phyloP scores from a whole-genome alignment of 768 basidiomycete species.

The Plicaturopsis crispa region DNA sequence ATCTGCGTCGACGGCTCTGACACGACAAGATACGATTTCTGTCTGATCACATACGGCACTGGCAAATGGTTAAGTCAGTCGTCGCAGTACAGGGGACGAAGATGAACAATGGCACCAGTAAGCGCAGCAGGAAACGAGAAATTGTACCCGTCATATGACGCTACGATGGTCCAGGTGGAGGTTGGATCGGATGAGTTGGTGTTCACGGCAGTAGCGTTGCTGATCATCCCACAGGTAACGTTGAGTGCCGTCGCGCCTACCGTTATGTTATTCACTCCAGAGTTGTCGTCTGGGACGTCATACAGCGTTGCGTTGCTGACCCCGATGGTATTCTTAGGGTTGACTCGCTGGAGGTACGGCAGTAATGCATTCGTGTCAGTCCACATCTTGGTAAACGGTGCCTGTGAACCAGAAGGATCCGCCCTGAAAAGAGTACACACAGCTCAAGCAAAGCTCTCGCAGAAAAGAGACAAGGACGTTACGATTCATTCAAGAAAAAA shows the following conservation, averaged over 20 bases:
- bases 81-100: not conserved
- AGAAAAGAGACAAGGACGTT: too few relatives aligned
- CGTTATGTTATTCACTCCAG: constrained; percentile 3
- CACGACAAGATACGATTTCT: too few relatives aligned
- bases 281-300: constrained; percentile 8
- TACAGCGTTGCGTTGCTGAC: constrained; percentile 10
- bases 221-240: constrained; percentile 8
- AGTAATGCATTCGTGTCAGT: not conserved
- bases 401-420: too few relatives aligned
- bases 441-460: too few relatives aligned
- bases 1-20: too few relatives aligned
- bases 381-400: too few relatives aligned
- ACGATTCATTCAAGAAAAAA: too few relatives aligned
- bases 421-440: too few relatives aligned
- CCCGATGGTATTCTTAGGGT: constrained; percentile 4
- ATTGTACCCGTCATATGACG: not conserved
- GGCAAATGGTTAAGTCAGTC: too few relatives aligned
- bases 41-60: too few relatives aligned
- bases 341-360: not conserved
- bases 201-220: not conserved
- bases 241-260: constrained; percentile 12
- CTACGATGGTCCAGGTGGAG: not conserved
- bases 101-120: not conserved
- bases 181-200: not conserved
- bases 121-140: not conserved